These are phyloP conservation scores for Podila epigama DNA, from an alignment of 192 early-diverging fungal genomes.

Conservation along the genomic window DNA sequence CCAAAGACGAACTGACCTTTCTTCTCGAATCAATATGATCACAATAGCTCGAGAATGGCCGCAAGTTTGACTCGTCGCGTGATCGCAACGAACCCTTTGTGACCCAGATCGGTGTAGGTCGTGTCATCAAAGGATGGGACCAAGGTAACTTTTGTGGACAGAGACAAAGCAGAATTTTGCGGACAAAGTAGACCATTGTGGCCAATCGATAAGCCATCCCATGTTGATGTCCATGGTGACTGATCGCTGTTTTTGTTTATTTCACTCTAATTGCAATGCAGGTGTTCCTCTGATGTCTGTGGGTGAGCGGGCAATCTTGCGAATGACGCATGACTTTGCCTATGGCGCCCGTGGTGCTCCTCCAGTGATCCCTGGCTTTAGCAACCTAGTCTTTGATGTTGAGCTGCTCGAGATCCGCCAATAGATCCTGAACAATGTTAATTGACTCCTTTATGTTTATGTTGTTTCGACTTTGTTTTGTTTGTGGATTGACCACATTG, in stretches of 20 bases:
- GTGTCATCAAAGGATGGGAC: constrained; percentile 83
- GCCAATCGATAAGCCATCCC: neutral
- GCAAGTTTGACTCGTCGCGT: constrained; percentile 87
- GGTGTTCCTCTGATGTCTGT: constrained; percentile 95
- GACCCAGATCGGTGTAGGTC: constrained; percentile 90
- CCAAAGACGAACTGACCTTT: too few species aligned
- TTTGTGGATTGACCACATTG: too few species aligned
- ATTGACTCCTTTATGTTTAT: too few species aligned
- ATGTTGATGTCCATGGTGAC: neutral
- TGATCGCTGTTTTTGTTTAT: neutral
- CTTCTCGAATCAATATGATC: neutral
- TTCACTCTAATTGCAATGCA: constrained; percentile 26
- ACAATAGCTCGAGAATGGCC: constrained; percentile 66
- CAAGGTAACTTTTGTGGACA: constrained; percentile 42
- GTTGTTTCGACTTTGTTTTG: too few species aligned
- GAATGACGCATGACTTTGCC: constrained; percentile 83
- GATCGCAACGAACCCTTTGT: constrained; percentile 87
- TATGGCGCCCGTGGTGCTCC: constrained; percentile 83
- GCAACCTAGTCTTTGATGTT: constrained; percentile 87
- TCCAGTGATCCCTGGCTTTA: constrained; percentile 81
- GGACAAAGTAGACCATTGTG: too few species aligned
- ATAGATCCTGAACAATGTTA: neutral
- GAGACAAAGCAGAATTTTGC: neutral
- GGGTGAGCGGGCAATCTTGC: constrained; percentile 86
- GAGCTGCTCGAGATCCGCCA: constrained; percentile 69